These are phyloP conservation scores for Chlorencoelia australis DNA, from an alignment of 2,329 filamentous ascomycete species.

Conservation along the genomic window DNA sequence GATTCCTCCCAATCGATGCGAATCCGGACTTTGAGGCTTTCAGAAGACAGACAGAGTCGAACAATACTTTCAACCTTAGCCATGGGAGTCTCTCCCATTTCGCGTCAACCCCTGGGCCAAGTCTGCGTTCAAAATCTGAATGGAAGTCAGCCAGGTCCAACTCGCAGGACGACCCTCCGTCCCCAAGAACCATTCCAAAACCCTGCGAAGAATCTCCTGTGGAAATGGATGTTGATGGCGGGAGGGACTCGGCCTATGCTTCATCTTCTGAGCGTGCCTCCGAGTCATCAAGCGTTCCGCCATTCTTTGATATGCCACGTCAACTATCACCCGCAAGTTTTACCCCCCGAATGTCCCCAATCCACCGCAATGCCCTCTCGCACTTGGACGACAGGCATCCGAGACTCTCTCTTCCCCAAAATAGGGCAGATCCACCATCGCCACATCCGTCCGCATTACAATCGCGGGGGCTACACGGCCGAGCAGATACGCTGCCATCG, in stretches of 20 bases:
- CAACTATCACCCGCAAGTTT: slow-evolving; percentile 38
- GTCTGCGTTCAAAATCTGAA: slow-evolving; percentile 15
- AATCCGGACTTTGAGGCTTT: slow-evolving; percentile 81
- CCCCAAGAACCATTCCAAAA: slow-evolving; percentile 16
- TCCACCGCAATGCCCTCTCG: slow-evolving; percentile 18
- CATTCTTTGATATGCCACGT: slow-evolving; percentile 34
- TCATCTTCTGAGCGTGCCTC: slow-evolving; percentile 35
- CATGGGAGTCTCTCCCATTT: slow-evolving; percentile 36
- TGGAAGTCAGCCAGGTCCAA: slow-evolving; percentile 16
- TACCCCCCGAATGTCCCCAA: slow-evolving; percentile 22
- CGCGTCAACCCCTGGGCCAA: slow-evolving; percentile 25
- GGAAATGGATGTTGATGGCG: slow-evolving; percentile 33
- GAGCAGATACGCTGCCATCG: slow-evolving; percentile 45
- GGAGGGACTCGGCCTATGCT: slow-evolving; percentile 44
- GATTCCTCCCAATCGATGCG: slow-evolving; percentile 59
- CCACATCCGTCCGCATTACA: slow-evolving; percentile 24
- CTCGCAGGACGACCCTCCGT: slow-evolving; percentile 13
- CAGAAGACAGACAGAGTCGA: slow-evolving; percentile 59
- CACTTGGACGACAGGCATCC: slow-evolving; percentile 41
- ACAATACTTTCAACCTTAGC: slow-evolving; percentile 40
- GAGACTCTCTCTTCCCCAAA: slow-evolving; percentile 43
- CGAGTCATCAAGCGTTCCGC: slow-evolving; percentile 13
- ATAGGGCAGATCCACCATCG: slow-evolving; percentile 33
- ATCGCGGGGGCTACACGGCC: slow-evolving; percentile 16
- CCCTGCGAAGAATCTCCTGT: slow-evolving; percentile 11